Conservation (phyloP, 495 filamentous ascomycete species). For the Tuber umbilicatum region DNA sequence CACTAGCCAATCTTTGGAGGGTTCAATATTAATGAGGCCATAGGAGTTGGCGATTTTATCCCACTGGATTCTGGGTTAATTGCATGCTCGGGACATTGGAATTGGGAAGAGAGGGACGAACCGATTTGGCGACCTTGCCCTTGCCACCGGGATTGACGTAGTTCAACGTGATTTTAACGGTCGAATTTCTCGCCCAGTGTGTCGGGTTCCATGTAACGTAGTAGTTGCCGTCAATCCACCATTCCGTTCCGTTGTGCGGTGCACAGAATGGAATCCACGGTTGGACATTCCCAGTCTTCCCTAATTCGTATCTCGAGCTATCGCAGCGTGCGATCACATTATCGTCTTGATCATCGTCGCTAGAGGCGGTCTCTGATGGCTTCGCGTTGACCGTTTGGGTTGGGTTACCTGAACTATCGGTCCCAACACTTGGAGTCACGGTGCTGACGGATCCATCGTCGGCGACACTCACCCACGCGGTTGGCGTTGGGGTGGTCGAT, state of each 20-base stretch:
- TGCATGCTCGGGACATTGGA: neutral
- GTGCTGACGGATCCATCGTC: conserved; percentile 22
- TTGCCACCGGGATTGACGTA: conserved; percentile 16
- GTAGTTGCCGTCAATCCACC: conserved; percentile 31
- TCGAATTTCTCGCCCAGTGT: conserved; percentile 31
- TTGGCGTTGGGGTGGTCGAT: conserved; percentile 16
- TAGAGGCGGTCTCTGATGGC: conserved; percentile 18
- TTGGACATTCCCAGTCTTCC: conserved; percentile 14
- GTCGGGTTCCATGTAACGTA: conserved; percentile 37
- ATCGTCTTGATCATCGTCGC: neutral
- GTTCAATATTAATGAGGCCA: conserved; percentile 24
- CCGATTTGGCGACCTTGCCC: conserved; percentile 17
- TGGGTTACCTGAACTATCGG: conserved; percentile 13
- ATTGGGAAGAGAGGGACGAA: conserved; percentile 9
- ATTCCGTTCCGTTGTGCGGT: conserved; percentile 23
- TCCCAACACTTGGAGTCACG: conserved; percentile 23
- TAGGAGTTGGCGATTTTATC: conserved; percentile 16
- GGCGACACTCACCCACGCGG: conserved; percentile 21
- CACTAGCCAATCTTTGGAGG: conserved; percentile 25
- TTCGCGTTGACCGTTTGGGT: conserved; percentile 17
- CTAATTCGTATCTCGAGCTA: conserved; percentile 25
- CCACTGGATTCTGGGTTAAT: conserved; percentile 22
- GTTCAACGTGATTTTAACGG: conserved; percentile 28
- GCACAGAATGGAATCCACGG: conserved; percentile 35
- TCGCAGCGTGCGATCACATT: conserved; percentile 24